Percentiles rank a stretch among this genome's conserved stretches.
These are phyloP conservation scores for Spathaspora sp. DNA, from an alignment of 1,139 yeast species.

Conservation along the genomic window DNA sequence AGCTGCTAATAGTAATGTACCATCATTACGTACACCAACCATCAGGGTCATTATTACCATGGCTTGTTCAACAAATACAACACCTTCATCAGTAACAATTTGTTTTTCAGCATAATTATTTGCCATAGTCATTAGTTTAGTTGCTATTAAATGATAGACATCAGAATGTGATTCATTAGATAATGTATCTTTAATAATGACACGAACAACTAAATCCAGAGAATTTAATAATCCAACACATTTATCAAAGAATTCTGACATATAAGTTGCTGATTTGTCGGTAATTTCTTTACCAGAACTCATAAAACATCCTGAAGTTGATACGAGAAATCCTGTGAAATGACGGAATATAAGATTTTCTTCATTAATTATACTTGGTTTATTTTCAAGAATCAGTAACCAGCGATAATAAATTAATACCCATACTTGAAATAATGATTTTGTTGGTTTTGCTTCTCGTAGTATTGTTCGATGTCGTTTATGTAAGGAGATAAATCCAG, in stretches of 20 bases:
- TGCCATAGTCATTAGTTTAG: constrained; percentile 31
- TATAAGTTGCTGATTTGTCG: constrained; percentile 25
- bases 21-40: constrained; percentile 36
- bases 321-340: constrained; percentile 61
- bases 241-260: constrained; percentile 48
- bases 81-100: constrained; percentile 28
- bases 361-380: constrained; percentile 22
- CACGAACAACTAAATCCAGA: constrained; percentile 50
- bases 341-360: constrained; percentile 52
- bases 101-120: constrained; percentile 26
- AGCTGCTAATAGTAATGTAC: constrained; percentile 37
- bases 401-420: constrained; percentile 56
- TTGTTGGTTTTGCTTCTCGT: constrained; percentile 58
- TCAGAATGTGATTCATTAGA: constrained; percentile 49
- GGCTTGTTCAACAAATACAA: constrained; percentile 41
- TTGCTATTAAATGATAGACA: constrained; percentile 36
- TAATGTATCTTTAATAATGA: constrained; percentile 44
- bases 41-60: constrained; percentile 39
- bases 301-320: constrained; percentile 56
- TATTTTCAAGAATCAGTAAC: constrained; percentile 34
- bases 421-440: constrained; percentile 64
- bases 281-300: constrained; percentile 27
- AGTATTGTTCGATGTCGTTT: constrained; percentile 60
- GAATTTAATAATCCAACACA: constrained; percentile 51
- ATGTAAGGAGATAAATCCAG: constrained; percentile 77